Evolutionary conservation across 2,329 filamentous ascomycete species (phyloP), one percentile per base, ranked within the genome.

Genomic region (Alternaria metachromatica): DNA sequence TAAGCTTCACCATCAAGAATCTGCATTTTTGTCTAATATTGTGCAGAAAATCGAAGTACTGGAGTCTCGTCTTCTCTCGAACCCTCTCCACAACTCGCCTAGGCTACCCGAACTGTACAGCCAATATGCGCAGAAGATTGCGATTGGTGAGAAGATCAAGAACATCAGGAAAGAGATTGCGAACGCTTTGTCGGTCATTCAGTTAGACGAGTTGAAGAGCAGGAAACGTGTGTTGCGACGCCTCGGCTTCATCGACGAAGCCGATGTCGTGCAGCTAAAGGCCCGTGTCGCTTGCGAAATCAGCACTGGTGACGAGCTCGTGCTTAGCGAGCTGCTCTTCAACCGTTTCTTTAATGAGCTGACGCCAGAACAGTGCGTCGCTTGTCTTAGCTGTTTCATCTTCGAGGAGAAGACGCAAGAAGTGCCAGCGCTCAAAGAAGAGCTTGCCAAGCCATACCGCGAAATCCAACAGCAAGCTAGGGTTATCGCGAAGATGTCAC

Each of bases 311-410:
- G 96, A 99, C 76, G 96, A 99, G 79, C 85, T 99, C 45, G 89
- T 99, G 68, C 87, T 99, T 6, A 94, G 92, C 12, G 96, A 99
- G 80, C 86, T 99, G 26, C 87, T 99, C 1, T 98, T 99, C 81
- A 96, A 98, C 80, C 89, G 94, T 43, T 98, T 97, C 86, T 99
- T 99, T 87, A 99, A 98, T 78, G 94, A 97, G 76, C 84, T 98
- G 46, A 90, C 90, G 0, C 94, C 96, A 0, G 95, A 98, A 80
- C 87, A 95, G 69, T 92, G 91, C 72, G 96, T 96, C 1, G 88
- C 95, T 0, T 89, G 94, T 6, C 86, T 99, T 63, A 96, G 93
- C 73, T 94, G 93, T 76, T 98, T 99, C 82, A 96, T 99, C 69
- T 97, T 98, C 71, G 96, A 99, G 77, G 96, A 99, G 82, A 97